A percentile compares a stretch with the other conserved stretches of the same genome.
Evolutionary conservation across 208 protist genomes (phyloP).

Genomic region (Leishmania martiniquensis): DNA sequence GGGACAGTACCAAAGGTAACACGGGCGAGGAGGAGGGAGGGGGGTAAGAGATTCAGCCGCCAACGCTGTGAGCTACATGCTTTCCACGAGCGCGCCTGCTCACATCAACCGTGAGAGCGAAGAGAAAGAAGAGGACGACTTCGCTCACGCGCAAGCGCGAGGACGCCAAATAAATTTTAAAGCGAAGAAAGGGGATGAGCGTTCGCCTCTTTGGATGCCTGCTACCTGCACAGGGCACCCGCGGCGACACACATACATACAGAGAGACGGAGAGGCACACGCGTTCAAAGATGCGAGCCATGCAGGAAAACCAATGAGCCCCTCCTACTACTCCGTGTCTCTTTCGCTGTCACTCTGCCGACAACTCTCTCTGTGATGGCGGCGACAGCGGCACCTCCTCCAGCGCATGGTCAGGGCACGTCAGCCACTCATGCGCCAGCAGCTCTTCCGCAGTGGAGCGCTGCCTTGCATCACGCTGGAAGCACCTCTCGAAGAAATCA

Average conservation of each 20-base stretch:
- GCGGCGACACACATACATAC: no score
- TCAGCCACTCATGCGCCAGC: conserved; percentile 78
- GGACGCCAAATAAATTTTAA: neutral
- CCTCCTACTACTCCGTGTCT: neutral
- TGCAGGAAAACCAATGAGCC: neutral
- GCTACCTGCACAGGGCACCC: no score
- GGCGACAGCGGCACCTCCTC: conserved; percentile 67
- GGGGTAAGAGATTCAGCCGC: neutral
- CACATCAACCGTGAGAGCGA: neutral
- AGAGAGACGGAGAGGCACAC: neutral
- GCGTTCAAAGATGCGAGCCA: conserved; percentile 3
- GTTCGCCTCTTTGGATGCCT: no score
- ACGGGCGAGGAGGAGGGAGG: neutral
- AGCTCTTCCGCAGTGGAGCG: conserved; percentile 73
- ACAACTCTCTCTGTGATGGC: neutral
- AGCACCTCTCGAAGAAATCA: conserved; percentile 76
- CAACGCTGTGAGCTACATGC: neutral
- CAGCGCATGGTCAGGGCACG: conserved; percentile 63
- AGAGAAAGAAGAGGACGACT: neutral
- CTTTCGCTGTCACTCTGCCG: neutral
- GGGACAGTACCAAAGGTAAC: no score
- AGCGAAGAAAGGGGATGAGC: neutral
- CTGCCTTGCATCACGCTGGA: conserved; percentile 57
- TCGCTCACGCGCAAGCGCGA: neutral
- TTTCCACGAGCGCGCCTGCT: neutral